Evolutionary conservation across 257 asterid genomes (phyloP), one percentile per base, ranked within the genome.

Genomic region (Capsicum chinense): DNA sequence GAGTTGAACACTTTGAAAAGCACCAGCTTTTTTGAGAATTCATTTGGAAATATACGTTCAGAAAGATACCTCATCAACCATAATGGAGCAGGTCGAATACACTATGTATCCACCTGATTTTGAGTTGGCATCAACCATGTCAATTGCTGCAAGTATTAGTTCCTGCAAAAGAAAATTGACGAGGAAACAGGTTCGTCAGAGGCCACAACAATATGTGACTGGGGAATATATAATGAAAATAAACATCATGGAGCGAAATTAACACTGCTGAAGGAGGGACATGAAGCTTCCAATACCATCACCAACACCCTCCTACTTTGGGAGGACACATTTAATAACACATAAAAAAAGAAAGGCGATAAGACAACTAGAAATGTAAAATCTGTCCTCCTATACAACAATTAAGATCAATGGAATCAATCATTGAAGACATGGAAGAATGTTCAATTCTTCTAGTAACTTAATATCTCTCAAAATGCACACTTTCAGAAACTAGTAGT

Each of bases 91-190:
- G 21, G 98, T 96, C 16, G 98, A 96, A 87, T 94, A 96, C 48
- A 96, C 97, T 85, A 96, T 85, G 87, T 94, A 92, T 79, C 99
- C 99, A 79, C 99, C 99, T 2, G 98, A 88, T 87, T 93, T 94
- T 89, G 99, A 96, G 88, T 92, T 95, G 86, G 98, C 97, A 81
- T 96, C 99, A 85, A 94, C 98, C 92, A 91, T 89, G 84, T 96
- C 99, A 88, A 96, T 94, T 2, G 98, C 98, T 64, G 97, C 98
- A 85, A 96, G 98, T 82, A 94, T 91, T 82, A 94, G 86, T 94
- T 96, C 95, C 98, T 96, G 95, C 87, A 67, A 26, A 73, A 13
- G 67, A 17, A 10, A 16, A 15, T 48, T 37, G 47, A 47, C 9
- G 6, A 79, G 5, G n/a, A 84, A 71, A 39, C 48, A 84, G 37